A percentile compares a stretch with the other conserved stretches of the same genome.
Conservation (phyloP, 805 yeast species). For the Kuraishia floccosa region DNA sequence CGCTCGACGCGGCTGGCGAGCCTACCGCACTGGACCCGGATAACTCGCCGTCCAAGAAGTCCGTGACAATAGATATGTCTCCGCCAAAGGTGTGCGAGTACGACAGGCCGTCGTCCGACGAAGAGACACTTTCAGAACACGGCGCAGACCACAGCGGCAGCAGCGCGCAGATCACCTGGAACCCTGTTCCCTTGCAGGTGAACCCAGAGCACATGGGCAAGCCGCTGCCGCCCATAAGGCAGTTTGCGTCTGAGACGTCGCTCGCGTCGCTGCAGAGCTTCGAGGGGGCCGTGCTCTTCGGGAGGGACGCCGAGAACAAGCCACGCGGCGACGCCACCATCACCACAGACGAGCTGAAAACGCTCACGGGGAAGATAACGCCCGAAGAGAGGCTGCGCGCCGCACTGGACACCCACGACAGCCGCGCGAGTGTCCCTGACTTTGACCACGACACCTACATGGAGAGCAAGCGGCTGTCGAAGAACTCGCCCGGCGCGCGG, state of each 20-base stretch:
- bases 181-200: slow-evolving; percentile 9
- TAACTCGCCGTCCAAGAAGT: slow-evolving; percentile 21
- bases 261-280: slow-evolving; percentile 20
- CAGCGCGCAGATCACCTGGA: too few species aligned
- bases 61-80: slow-evolving; percentile 24
- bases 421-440: slow-evolving; percentile 4
- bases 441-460: slow-evolving; percentile 17
- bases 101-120: slow-evolving; percentile 13
- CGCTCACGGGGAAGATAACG: slow-evolving; percentile 14
- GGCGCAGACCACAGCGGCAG: slow-evolving; percentile 9
- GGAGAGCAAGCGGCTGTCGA: slow-evolving; percentile 12
- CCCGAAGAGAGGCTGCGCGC: slow-evolving; percentile 34
- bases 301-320: slow-evolving; percentile 3
- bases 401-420: slow-evolving; percentile 18
- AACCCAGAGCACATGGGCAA: slow-evolving; percentile 9
- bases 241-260: slow-evolving; percentile 20
- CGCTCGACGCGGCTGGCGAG: too few species aligned
- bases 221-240: slow-evolving; percentile 23
- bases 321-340: slow-evolving; percentile 6
- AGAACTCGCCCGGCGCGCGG: slow-evolving; percentile 6
- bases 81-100: slow-evolving; percentile 26
- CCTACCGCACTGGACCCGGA: too few species aligned
- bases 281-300: slow-evolving; percentile 16
- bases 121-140: slow-evolving; percentile 8
- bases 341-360: slow-evolving; percentile 14